A percentile compares a stretch with the other conserved stretches of the same genome.
Evolutionary conservation across 768 basidiomycete species (phyloP).

Genomic region (Macrolepiota albuminosa): DNA sequence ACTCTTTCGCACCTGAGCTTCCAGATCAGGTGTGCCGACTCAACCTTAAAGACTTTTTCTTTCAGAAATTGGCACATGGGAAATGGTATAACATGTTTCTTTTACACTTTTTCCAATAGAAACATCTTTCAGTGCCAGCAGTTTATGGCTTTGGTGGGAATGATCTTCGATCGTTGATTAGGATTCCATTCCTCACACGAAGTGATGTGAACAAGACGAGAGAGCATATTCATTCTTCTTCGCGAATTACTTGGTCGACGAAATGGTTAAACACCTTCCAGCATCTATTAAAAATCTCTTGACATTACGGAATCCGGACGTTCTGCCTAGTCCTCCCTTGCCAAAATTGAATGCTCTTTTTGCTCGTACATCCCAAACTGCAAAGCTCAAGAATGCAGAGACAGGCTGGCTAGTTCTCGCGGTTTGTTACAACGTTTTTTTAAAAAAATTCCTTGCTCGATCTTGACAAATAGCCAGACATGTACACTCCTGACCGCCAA

Average conservation of each 20-base stretch:
- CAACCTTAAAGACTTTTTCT: no score
- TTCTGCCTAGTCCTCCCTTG: constrained; percentile 52
- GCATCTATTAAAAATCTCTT: constrained; percentile 68
- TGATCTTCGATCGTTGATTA: not conserved
- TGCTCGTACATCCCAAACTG: constrained; percentile 58
- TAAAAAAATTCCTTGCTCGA: constrained; percentile 3
- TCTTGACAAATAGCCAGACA: constrained; percentile 44
- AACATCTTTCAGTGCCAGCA: no score
- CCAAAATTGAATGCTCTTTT: constrained; percentile 52
- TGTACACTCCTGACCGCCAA: constrained; percentile 82
- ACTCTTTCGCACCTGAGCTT: no score
- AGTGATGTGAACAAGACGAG: not conserved
- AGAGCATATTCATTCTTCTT: not conserved
- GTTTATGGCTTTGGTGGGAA: not conserved
- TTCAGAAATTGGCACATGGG: no score
- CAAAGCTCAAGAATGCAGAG: constrained; percentile 57
- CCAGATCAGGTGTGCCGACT: no score
- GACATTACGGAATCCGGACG: constrained; percentile 60
- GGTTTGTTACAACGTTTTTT: constrained; percentile 30
- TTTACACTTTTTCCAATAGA: no score
- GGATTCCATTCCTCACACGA: not conserved
- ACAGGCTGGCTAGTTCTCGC: constrained; percentile 80
- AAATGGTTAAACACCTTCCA: constrained; percentile 50
- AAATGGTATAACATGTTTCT: no score
- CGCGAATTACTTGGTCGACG: not conserved